Evolutionary conservation across 371 early-diverging fungal genomes (phyloP).

Genomic region (Blakeslea trispora): DNA sequence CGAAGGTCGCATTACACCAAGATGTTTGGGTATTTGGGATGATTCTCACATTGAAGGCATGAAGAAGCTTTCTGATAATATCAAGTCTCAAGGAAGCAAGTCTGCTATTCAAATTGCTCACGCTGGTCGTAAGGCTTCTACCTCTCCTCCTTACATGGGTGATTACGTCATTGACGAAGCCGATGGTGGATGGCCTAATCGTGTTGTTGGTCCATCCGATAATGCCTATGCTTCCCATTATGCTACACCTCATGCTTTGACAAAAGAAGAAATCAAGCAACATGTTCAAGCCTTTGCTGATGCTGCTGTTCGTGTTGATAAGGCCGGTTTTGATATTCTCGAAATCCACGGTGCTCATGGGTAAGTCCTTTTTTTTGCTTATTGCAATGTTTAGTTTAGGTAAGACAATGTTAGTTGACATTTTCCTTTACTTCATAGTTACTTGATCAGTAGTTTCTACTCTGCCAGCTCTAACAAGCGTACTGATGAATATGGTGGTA

Average conservation of each 20-base stretch:
- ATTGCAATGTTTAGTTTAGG: no score
- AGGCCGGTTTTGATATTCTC: slow-evolving; percentile 83
- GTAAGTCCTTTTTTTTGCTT: slow-evolving; percentile 63
- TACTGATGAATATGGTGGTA: slow-evolving; percentile 83
- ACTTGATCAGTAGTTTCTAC: slow-evolving; percentile 78
- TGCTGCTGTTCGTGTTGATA: slow-evolving; percentile 70
- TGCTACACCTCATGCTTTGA: slow-evolving; percentile 61
- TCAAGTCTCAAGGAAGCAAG: slow-evolving; percentile 64
- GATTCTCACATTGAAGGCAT: slow-evolving; percentile 75
- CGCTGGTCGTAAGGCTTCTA: slow-evolving; percentile 82
- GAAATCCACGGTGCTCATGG: slow-evolving; percentile 83
- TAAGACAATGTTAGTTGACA: no score
- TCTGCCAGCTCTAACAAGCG: slow-evolving; percentile 81
- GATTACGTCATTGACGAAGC: slow-evolving; percentile 61
- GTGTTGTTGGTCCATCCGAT: slow-evolving; percentile 74
- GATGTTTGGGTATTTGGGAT: slow-evolving; percentile 75
- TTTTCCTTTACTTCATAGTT: no score
- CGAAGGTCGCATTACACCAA: slow-evolving; percentile 78
- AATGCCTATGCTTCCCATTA: slow-evolving; percentile 46
- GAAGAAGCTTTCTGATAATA: slow-evolving; percentile 61
- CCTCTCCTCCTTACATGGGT: slow-evolving; percentile 40
- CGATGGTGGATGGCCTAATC: slow-evolving; percentile 82
- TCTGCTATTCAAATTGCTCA: slow-evolving; percentile 81
- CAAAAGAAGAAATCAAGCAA: slow-evolving; percentile 62
- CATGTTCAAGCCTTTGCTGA: slow-evolving; percentile 64